Percentiles rank a stretch among this genome's conserved stretches.
Conservation (phyloP, 2,329 filamentous ascomycete species). For the Parascedosporium putredinis region DNA sequence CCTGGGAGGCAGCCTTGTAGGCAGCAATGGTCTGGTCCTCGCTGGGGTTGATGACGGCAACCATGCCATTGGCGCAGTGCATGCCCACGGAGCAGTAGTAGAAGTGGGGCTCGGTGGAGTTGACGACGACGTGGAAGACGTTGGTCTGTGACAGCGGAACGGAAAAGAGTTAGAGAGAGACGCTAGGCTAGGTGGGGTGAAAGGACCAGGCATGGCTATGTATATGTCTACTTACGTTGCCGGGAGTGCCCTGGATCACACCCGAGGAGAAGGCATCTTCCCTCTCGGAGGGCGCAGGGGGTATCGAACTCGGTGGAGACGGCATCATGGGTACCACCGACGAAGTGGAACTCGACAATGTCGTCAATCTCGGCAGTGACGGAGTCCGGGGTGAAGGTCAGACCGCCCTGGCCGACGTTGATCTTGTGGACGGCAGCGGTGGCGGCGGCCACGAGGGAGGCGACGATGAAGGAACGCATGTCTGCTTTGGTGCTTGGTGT, state of each 20-base stretch:
- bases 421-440: conserved; percentile 20
- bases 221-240: not conserved
- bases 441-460: conserved; percentile 6
- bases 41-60: conserved; percentile 19
- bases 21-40: conserved; percentile 14
- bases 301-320: conserved; percentile 35
- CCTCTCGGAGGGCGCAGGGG: conserved; percentile 24
- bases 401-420: conserved; percentile 30
- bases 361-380: conserved; percentile 34
- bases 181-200: no score
- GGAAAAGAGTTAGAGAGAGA: no score
- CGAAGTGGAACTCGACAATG: conserved; percentile 42
- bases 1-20: not conserved
- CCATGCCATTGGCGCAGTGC: conserved; percentile 22
- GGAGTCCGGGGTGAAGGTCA: conserved; percentile 32
- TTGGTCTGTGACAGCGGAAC: conserved; percentile 8
- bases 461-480: conserved; percentile 2
- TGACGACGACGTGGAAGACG: conserved; percentile 18
- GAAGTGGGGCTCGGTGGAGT: conserved; percentile 19
- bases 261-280: conserved; percentile 5
- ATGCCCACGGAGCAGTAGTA: conserved; percentile 18
- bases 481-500: not conserved
- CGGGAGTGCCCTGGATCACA: conserved; percentile 3
- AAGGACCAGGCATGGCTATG: not conserved
- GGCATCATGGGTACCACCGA: conserved; percentile 38